Percentiles rank a stretch among this genome's conserved stretches.
Evolutionary conservation across 192 early-diverging fungal species (phyloP).

Genomic region (Coemansia sp.): DNA sequence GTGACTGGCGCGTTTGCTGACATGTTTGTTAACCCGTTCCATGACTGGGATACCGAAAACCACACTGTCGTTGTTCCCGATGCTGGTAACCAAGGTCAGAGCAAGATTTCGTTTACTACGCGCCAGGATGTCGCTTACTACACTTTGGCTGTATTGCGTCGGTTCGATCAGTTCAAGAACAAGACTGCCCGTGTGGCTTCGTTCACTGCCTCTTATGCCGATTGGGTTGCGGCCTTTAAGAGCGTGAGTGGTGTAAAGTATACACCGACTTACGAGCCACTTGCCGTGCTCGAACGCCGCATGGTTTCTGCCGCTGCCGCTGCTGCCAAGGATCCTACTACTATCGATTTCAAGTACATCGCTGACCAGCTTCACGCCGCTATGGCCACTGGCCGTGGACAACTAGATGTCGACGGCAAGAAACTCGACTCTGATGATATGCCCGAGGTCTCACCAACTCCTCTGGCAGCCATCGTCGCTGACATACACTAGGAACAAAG

Average conservation of each 20-base stretch:
- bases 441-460: not conserved
- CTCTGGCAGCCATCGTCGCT: not conserved
- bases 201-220: not conserved
- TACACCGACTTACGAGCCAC: not conserved
- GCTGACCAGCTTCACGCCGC: not conserved
- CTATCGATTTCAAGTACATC: not conserved
- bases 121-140: constrained; percentile 6
- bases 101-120: not conserved
- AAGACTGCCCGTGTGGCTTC: not conserved
- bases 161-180: constrained; percentile 4
- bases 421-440: not conserved
- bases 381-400: not conserved
- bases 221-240: not conserved
- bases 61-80: constrained; percentile 5
- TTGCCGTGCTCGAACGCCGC: not conserved
- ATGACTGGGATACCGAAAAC: constrained; percentile 5
- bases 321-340: not conserved
- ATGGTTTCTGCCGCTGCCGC: not conserved
- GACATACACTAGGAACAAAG: not conserved
- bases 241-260: not conserved
- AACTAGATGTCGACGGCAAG: not conserved
- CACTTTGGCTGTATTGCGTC: constrained; percentile 1
- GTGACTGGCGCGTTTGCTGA: constrained; percentile 11
- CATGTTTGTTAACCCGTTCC: not conserved
- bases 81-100: not conserved